A percentile compares a stretch with the other conserved stretches of the same genome.
These are phyloP conservation scores for Fonsecaea monophora DNA, from an alignment of 2,329 filamentous ascomycete species.

Conservation along the genomic window DNA sequence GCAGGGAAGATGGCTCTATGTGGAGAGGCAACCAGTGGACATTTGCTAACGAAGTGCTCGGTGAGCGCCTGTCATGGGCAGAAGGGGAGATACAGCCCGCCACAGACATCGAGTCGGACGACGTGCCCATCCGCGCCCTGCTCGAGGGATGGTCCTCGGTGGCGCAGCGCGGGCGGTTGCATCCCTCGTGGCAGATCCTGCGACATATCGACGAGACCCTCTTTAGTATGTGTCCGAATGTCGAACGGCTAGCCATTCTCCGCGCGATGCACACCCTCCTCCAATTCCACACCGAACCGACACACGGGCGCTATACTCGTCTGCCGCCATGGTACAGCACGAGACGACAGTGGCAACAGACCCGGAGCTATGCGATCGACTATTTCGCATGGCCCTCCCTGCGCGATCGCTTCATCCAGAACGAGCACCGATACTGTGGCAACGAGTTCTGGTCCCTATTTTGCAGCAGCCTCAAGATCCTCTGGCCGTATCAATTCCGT, in stretches of 20 bases:
- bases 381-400: constrained; percentile 39
- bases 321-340: constrained; percentile 37
- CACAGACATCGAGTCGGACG: constrained; percentile 26
- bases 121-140: constrained; percentile 36
- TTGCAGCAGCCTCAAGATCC: constrained; percentile 28
- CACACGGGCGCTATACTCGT: constrained; percentile 29
- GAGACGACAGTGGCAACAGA: constrained; percentile 33
- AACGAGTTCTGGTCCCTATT: constrained; percentile 38
- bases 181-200: constrained; percentile 37
- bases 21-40: constrained; percentile 37
- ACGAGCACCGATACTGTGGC: constrained; percentile 38
- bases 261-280: constrained; percentile 36
- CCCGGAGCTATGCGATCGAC: constrained; percentile 38
- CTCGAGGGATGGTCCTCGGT: constrained; percentile 39
- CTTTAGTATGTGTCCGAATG: constrained; percentile 29
- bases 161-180: constrained; percentile 32
- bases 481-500: constrained; percentile 39
- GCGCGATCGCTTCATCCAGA: constrained; percentile 38
- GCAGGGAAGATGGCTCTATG: background rate
- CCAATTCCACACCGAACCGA: constrained; percentile 37
- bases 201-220: constrained; percentile 37
- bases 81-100: constrained; percentile 22
- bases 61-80: constrained; percentile 31
- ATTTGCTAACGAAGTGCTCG: constrained; percentile 37
- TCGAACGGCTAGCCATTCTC: constrained; percentile 37